Base-by-base conservation (phyloP, 164 flowering plant species). In the Liquidambar formosana region DNA sequence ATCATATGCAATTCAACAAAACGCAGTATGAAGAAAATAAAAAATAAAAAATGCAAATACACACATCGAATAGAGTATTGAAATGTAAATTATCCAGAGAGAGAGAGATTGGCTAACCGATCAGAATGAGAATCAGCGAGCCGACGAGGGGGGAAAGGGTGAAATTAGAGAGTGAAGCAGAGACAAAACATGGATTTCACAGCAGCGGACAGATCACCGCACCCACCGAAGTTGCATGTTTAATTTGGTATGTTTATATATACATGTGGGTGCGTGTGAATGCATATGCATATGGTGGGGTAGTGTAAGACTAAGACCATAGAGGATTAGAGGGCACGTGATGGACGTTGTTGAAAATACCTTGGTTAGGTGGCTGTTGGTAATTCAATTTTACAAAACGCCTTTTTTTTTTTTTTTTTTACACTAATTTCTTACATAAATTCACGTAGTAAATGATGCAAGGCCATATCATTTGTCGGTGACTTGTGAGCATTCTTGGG, bases 81-180 rank as follows among this genome's bases (percentile, higher is more conserved):
- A 59, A 59, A 59, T 25, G 18, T 15, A 15, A 26, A 59, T 22
- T 19, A 59, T 11, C 1, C 15, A 25, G 15, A 10, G 21, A 58
- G 44, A 58, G 26, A 27, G 21, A 27, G 21, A 59, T 8, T 14
- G 33, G 13, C 63, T 27, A 16, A 59, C 63, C 45, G 63, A 59
- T 33, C 63, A 59, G 16, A 58, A 57, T 57, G 21, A 33, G 63
- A 21, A 59, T 53, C 57, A 19, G 57, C 22, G 57, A 53, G 19
- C 22, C 23, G 57, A 53, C 6, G 57, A 53, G 25, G 11, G 25
- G 23, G n/a, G n/a, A n/a, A n/a, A 22, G 23, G 19, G 11, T 1
- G 22, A 22, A 8, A 22, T 10, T 33, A 22, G 57, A 53, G 26
- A 22, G 26, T 10, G 25, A 22, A 19, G n/a, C 21, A 53, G 57